A percentile compares a stretch with the other conserved stretches of the same genome.
These are phyloP conservation scores for Colletotrichum zoysiae DNA, from an alignment of 2,329 filamentous ascomycete species.

Conservation along the genomic window DNA sequence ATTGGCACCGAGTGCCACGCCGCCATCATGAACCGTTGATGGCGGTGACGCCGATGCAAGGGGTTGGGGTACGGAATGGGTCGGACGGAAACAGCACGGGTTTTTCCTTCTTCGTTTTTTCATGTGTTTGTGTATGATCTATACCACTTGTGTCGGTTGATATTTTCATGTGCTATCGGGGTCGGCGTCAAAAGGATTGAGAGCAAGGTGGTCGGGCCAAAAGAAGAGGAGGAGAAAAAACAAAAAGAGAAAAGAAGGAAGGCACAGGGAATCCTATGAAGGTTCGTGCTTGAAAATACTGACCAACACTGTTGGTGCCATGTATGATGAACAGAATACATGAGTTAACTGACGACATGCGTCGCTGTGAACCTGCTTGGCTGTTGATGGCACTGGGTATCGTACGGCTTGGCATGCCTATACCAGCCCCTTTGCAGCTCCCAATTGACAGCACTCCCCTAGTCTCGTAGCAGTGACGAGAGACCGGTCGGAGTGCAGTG, in stretches of 20 bases:
- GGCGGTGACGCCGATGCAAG: not conserved
- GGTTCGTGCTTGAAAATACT: not conserved
- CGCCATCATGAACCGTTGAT: constrained; percentile 45
- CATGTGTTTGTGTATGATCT: not conserved
- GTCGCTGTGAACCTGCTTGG: not conserved
- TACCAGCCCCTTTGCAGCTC: not conserved
- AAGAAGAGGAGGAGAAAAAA: no score
- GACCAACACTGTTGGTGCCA: not conserved
- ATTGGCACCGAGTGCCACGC: constrained; percentile 54
- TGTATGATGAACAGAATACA: not conserved
- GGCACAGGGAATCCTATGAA: not conserved
- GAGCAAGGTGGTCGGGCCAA: not conserved
- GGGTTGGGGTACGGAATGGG: not conserved
- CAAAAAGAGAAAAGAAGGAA: not conserved
- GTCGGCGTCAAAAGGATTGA: not conserved
- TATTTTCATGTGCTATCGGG: not conserved
- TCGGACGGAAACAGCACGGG: not conserved
- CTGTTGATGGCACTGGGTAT: not conserved
- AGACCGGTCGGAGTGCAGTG: not conserved
- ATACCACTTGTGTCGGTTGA: constrained; percentile 25
- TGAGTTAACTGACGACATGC: no score
- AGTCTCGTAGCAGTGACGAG: not conserved
- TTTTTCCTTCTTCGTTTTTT: not conserved
- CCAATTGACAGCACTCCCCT: not conserved
- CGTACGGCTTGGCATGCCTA: not conserved